Evolutionary conservation across 169 alveolate genomes (phyloP), one percentile per base, ranked within the genome.

Genomic region (Babesia bovis): DNA sequence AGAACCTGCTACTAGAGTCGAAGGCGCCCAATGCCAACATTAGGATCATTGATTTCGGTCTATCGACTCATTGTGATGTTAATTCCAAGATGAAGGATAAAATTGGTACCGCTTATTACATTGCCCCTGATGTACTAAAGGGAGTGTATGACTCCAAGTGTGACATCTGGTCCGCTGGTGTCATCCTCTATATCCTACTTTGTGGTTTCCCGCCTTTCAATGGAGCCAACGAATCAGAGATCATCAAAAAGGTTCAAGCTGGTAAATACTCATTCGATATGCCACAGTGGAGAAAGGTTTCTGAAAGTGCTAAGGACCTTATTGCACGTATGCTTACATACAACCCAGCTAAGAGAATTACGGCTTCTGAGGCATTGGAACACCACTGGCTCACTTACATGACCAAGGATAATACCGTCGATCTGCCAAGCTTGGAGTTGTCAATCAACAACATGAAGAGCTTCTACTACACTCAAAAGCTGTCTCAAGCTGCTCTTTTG

Each of bases 21-120:
- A 91, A 91, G 65, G 75, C 86, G 38, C 92, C 89, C 63, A 91
- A 94, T 28, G 68, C 85, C 56, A 91, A 91, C 82, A 94, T 95
- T 28, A 93, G 95, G 72, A 94, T 96, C 53, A 96, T 96, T 36
- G 98, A 96, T 85, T 96, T 96, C 81, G 98, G 99, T 38, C 89
- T 95, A 21, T 90, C 97, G 42, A 89, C 97, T 23, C 94, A 93
- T 81, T 94, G 94, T 75, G 92, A 91, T 26, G 87, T 73, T 63
- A 89, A 90, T 75, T 85, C 91, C 59, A 93, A 92, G 77, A 90
- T 95, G 97, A 93, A 92, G 82, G 95, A 95, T 59, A 94, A 92
- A 73, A 91, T 93, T 61, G 99, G 99, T 13, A 96, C 99, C 17
- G 97, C 97, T 7, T 93, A 93, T 73, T 93, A 93, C 87, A 93